These are phyloP conservation scores for Talaromyces marneffei DNA, from an alignment of 2,329 filamentous ascomycete species.

Conservation along the genomic window DNA sequence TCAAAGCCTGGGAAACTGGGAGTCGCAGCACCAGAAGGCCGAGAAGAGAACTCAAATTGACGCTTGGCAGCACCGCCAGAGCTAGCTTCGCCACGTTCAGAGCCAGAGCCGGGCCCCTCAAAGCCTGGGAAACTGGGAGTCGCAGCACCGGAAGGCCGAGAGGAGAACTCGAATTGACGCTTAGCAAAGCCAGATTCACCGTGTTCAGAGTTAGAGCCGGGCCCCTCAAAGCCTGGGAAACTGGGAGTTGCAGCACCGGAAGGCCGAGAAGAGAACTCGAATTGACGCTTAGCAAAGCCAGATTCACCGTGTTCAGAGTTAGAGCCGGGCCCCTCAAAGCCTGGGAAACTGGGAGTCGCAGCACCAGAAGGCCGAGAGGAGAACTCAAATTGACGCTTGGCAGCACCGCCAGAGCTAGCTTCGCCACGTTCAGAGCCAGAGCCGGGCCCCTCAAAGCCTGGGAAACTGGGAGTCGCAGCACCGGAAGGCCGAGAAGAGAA, in stretches of 20 bases:
- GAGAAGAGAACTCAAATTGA: too few species aligned
- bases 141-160: background rate
- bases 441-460: background rate
- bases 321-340: too few species aligned
- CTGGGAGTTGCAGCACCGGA: background rate
- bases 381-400: background rate
- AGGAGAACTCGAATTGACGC: background rate
- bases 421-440: too few species aligned
- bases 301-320: too few species aligned
- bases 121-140: background rate
- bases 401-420: background rate
- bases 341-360: background rate
- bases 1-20: too few species aligned
- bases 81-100: too few species aligned
- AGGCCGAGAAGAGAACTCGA: background rate
- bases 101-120: too few species aligned
- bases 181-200: background rate
- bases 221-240: background rate
- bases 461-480: background rate
- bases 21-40: too few species aligned
- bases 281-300: background rate
- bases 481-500: constrained; percentile 3
- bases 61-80: too few species aligned
- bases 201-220: too few species aligned
- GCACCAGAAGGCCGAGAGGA: background rate